Percentiles rank a stretch among this genome's conserved stretches.
Conservation (phyloP, 495 filamentous ascomycete genomes). For the Tuber umbilicatum region DNA sequence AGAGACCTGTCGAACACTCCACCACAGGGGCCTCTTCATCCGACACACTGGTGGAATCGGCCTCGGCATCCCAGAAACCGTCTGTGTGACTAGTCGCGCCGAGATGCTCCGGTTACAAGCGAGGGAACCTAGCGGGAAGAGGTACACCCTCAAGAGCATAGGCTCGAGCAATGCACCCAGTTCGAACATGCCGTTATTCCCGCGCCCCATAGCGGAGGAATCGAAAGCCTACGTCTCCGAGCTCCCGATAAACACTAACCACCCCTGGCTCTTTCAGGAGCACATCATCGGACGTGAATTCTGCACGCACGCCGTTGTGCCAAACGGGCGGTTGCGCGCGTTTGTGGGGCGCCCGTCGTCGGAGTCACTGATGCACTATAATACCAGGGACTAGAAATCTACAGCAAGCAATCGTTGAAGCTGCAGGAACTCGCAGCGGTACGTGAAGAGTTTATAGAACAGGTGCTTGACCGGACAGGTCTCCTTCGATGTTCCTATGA, state of each 20-base stretch:
- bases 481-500: constrained; percentile 59
- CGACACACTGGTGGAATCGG: constrained; percentile 48
- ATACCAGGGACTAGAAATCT: constrained; percentile 51
- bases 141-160: constrained; percentile 59
- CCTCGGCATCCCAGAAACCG: constrained; percentile 55
- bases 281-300: constrained; percentile 59
- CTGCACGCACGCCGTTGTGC: constrained; percentile 60
- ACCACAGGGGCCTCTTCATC: constrained; percentile 57
- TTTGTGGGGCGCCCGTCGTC: constrained; percentile 58
- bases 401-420: constrained; percentile 50
- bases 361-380: constrained; percentile 58
- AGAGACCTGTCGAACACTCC: constrained; percentile 44
- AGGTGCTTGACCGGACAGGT: constrained; percentile 61
- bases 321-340: constrained; percentile 54
- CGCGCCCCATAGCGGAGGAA: constrained; percentile 49
- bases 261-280: constrained; percentile 64
- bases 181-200: constrained; percentile 41
- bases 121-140: constrained; percentile 24
- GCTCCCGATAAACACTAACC: constrained; percentile 52
- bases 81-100: constrained; percentile 51
- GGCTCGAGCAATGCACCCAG: constrained; percentile 47
- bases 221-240: constrained; percentile 53
- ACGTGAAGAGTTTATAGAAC: constrained; percentile 48
- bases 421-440: constrained; percentile 54
- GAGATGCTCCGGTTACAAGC: constrained; percentile 49